Evolutionary conservation across 2,329 filamentous ascomycete genomes (phyloP), one percentile per base, ranked within the genome.

Genomic region (Neopestalotiopsis sp.): DNA sequence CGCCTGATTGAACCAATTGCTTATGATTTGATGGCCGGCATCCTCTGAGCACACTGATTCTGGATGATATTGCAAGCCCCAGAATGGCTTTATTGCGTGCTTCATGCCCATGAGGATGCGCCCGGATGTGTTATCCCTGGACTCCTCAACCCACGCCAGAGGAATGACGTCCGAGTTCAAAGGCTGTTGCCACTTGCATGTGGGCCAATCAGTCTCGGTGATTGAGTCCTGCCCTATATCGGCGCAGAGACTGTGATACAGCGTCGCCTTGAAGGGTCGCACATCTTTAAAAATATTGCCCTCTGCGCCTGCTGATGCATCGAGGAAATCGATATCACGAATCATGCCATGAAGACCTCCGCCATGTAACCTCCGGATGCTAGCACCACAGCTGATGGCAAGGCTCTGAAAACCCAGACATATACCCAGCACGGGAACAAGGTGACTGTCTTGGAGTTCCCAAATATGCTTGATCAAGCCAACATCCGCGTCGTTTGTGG

Each of bases 321-420:
- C 42, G 4, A 64, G 64, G 71, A 94, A 92, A 40, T 86, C 82
- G 64, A 97, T 89, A 9, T 83, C 80, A 68, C 91, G 88, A 24
- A 97, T 89, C 81, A 97, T 92, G 1, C 95, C 95, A 80, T 98
- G 95, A 73, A 94, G 84, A 0, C 94, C 94, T 68, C 91, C 86
- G n/a, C 83, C 60, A 3, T 64, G 81, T 68, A 97, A 81, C 71
- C 89, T 87, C 66, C 89, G 84, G 20, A 97, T 89, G 7, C 81
- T 79, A 1, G 90, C 91, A 1, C 93, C 93, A 73, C 91, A 90
- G 10, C 88, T 87, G 61, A 89, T 83, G 62, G 91, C 90, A 59
- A 97, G 82, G 74, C 92, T 95, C 80, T 98, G 95, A 72, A 97
- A 97, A 0, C 95, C 95, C 0, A 97, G 86, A 74, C 95, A 97